Conservation (phyloP, 83 land plant species). For the Picea abies region DNA sequence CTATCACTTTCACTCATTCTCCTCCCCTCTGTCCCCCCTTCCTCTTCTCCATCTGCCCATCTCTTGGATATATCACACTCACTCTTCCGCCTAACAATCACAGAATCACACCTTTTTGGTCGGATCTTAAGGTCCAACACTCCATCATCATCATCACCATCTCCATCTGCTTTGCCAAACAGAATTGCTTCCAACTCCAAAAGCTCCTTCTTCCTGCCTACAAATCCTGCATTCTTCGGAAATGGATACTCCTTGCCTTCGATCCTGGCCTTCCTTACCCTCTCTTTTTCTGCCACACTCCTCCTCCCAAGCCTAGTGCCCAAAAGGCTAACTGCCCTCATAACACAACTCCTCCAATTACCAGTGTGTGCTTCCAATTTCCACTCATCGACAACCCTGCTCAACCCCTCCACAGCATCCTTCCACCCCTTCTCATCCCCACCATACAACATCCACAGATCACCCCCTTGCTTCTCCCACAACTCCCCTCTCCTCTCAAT, state of each 20-base stretch:
- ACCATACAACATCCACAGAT: constrained; percentile 42
- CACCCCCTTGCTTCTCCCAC: constrained; percentile 53
- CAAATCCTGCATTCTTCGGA: constrained; percentile 61
- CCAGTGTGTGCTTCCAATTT: constrained; percentile 66
- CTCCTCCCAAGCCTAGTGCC: constrained; percentile 67
- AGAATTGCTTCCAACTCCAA: constrained; percentile 64
- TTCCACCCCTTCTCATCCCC: constrained; percentile 67
- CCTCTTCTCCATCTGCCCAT: constrained; percentile 10
- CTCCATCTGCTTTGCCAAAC: constrained; percentile 64
- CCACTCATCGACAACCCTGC: constrained; percentile 53
- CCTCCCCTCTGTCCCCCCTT: constrained; percentile 1
- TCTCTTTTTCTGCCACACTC: constrained; percentile 44
- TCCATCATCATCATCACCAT: constrained; percentile 21
- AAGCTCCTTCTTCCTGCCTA: constrained; percentile 73
- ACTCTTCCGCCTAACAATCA: constrained; percentile 30
- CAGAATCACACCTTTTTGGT: constrained; percentile 38
- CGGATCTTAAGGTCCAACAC: constrained; percentile 61
- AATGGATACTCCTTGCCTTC: constrained; percentile 72
- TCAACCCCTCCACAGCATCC: constrained; percentile 74
- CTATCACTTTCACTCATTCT: too few species aligned
- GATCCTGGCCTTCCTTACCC: constrained; percentile 50
- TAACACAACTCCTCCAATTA: constrained; percentile 77
- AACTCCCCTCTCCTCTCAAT: constrained; percentile 43
- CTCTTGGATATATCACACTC: background rate
- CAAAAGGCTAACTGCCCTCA: constrained; percentile 61